Conservation (phyloP, 768 basidiomycete species). For the Rhodosporidiobolus sp. region DNA sequence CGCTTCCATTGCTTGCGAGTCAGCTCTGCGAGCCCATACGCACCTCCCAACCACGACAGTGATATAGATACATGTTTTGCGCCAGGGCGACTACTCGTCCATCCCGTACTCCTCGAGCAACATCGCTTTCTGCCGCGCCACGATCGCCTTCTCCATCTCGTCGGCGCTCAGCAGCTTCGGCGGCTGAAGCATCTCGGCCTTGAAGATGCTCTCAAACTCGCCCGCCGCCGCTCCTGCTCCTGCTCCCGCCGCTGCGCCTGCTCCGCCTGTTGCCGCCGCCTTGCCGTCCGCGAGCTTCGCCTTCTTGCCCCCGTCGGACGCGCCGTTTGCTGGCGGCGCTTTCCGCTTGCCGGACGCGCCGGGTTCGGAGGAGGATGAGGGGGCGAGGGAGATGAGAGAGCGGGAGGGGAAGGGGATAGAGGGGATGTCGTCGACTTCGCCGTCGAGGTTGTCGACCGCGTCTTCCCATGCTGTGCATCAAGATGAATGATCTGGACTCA, state of each 20-base stretch:
- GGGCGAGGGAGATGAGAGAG: conserved; percentile 20
- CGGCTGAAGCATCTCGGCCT: conserved; percentile 24
- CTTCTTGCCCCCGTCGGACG: conserved; percentile 31
- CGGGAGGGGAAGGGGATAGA: conserved; percentile 26
- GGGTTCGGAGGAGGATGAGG: background rate
- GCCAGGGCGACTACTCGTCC: background rate
- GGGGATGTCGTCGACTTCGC: conserved; percentile 25
- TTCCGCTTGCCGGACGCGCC: conserved; percentile 32
- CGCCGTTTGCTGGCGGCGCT: background rate
- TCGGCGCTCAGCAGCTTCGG: conserved; percentile 26
- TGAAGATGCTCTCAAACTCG: conserved; percentile 35
- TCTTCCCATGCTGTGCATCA: conserved; percentile 42
- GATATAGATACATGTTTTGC: too few relatives aligned
- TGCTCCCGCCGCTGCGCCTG: background rate
- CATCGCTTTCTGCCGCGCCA: conserved; percentile 32
- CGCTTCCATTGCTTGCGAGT: too few relatives aligned
- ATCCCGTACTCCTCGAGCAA: conserved; percentile 35
- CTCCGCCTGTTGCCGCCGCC: background rate
- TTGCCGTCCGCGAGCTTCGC: conserved; percentile 27
- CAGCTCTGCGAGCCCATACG: too few relatives aligned
- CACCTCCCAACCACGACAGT: too few relatives aligned
- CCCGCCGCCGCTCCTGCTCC: background rate
- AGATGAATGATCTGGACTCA: background rate
- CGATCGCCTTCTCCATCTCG: conserved; percentile 38
- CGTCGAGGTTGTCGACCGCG: conserved; percentile 39